A percentile compares a stretch with the other conserved stretches of the same genome.
phyloP scores from a whole-genome alignment of 2,329 filamentous ascomycete genomes.

The Fusarium brevicatenulatum region DNA sequence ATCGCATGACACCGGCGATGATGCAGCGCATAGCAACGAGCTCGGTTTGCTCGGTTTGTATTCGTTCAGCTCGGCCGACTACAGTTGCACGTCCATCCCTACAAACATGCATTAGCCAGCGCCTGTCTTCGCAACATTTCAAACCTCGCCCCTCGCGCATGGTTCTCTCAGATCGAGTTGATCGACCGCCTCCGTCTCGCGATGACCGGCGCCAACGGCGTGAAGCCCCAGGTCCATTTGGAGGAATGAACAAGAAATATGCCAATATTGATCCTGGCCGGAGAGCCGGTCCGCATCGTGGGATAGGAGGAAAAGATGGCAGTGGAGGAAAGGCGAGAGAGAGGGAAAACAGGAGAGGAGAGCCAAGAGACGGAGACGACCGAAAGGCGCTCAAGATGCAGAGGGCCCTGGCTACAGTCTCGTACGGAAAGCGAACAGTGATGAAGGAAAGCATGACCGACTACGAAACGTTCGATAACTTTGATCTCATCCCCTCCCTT shows the following conservation, averaged over 20 bases:
- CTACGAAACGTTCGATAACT: constrained; percentile 82
- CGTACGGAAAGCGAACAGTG: constrained; percentile 72
- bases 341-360: constrained; percentile 50
- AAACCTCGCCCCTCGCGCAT: constrained; percentile 63
- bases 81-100: constrained; percentile 22
- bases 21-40: constrained; percentile 40
- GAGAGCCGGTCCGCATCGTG: constrained; percentile 27
- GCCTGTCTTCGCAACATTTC: constrained; percentile 50
- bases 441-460: constrained; percentile 68
- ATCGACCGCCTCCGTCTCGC: constrained; percentile 51
- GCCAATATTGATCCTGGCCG: constrained; percentile 52
- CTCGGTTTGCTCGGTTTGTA: constrained; percentile 42
- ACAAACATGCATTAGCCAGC: constrained; percentile 50
- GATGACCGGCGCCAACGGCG: constrained; percentile 51
- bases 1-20: constrained; percentile 1
- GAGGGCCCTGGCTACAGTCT: constrained; percentile 76
- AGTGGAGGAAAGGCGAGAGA: constrained; percentile 39
- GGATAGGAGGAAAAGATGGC: constrained; percentile 27
- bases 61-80: constrained; percentile 24
- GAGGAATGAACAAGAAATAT: constrained; percentile 65
- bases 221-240: constrained; percentile 60
- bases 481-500: constrained; percentile 77
- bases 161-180: constrained; percentile 66
- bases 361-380: constrained; percentile 49
- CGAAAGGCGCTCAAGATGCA: constrained; percentile 95